Percentiles rank a stretch among this genome's conserved stretches.
Conservation (phyloP, 306 rosid genomes). For the Cicer bijugum region DNA sequence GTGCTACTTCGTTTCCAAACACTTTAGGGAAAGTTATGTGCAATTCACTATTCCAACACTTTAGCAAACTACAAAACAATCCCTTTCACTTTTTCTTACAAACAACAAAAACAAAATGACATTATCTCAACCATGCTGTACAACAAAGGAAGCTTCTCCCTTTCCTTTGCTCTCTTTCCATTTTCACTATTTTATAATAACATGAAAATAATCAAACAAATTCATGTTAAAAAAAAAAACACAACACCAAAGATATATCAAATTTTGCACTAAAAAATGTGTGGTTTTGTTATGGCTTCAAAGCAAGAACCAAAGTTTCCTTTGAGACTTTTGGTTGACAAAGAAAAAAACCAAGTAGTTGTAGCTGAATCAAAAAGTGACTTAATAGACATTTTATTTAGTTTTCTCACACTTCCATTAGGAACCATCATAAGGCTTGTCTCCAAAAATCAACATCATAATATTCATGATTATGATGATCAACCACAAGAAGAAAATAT, state of each 20-base stretch:
- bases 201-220: slow-evolving; percentile 21
- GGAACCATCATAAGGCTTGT: slow-evolving; percentile 42
- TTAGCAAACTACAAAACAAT: not conserved
- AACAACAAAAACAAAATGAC: not conserved
- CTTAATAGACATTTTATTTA: slow-evolving; percentile 43
- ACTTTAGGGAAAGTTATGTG: slow-evolving; percentile 1
- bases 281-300: slow-evolving; percentile 36
- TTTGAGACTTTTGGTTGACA: slow-evolving; percentile 42
- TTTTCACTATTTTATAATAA: no score
- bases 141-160: slow-evolving; percentile 34
- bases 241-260: not conserved
- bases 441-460: slow-evolving; percentile 1
- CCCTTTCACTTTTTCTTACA: not conserved
- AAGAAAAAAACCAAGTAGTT: slow-evolving; percentile 43
- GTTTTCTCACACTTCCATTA: slow-evolving; percentile 48
- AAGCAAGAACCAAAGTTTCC: slow-evolving; percentile 33
- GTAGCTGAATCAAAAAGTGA: slow-evolving; percentile 44
- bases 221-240: slow-evolving; percentile 8
- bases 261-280: not conserved
- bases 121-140: not conserved
- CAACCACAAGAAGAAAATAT: not conserved
- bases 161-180: no score
- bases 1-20: no score
- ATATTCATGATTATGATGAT: not conserved
- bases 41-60: slow-evolving; percentile 31